Evolutionary conservation across 352 stramenopile genomes (phyloP).

Genomic region (Peronospora belbahrii): DNA sequence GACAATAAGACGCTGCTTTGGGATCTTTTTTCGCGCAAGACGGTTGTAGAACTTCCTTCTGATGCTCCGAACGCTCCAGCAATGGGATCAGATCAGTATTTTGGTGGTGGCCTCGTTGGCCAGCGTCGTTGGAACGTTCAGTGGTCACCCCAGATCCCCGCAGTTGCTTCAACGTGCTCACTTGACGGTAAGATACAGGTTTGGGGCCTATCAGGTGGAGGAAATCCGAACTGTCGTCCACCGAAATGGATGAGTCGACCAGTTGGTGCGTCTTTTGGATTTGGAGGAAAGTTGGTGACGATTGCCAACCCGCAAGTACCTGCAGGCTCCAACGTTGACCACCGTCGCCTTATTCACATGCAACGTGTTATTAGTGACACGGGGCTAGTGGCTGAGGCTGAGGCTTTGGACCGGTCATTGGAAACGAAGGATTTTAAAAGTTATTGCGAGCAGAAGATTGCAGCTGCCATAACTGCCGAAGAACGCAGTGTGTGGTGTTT

Average conservation of each 20-base stretch:
- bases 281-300: conserved; percentile 91
- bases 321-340: conserved; percentile 40
- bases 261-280: conserved; percentile 91
- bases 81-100: conserved; percentile 78
- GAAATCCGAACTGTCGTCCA: conserved; percentile 76
- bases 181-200: conserved; percentile 97
- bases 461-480: conserved; percentile 39
- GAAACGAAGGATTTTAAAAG: conserved; percentile 87
- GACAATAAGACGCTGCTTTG: conserved; percentile 98
- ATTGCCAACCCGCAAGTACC: conserved; percentile 71
- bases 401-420: conserved; percentile 88
- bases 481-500: conserved; percentile 86
- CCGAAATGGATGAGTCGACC: conserved; percentile 93
- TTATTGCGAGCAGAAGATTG: conserved; percentile 89
- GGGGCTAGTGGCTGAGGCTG: conserved; percentile 76
- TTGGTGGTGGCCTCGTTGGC: conserved; percentile 49
- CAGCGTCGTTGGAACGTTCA: conserved; percentile 91
- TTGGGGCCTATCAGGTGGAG: conserved; percentile 71
- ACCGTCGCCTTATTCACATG: conserved; percentile 71
- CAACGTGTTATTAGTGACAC: conserved; percentile 74
- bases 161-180: conserved; percentile 93
- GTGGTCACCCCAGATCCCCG: conserved; percentile 93
- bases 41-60: conserved; percentile 91
- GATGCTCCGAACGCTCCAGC: conserved; percentile 45
- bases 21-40: conserved; percentile 92